Evolutionary conservation across 257 asterid genomes (phyloP).

Genomic region (Solanum raphanifolium): DNA sequence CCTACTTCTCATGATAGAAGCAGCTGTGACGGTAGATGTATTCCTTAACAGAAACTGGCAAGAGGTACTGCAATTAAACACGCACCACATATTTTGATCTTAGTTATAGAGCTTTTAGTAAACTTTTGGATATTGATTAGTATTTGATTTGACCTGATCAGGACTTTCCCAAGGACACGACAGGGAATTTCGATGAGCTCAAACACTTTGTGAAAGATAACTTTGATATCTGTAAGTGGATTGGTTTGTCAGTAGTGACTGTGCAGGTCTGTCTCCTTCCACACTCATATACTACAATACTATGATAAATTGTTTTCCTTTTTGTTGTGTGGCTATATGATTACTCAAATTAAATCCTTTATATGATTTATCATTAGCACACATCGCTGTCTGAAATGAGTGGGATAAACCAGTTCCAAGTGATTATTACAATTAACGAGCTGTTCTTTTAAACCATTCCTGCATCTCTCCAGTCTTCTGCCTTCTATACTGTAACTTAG

Average conservation of each 20-base stretch:
- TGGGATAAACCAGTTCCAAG: background rate
- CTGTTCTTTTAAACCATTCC: background rate
- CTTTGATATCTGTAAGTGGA: slow-evolving; percentile 75
- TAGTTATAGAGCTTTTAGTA: background rate
- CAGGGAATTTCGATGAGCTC: slow-evolving; percentile 63
- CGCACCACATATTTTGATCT: background rate
- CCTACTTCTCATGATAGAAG: slow-evolving; percentile 64
- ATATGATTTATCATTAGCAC: background rate
- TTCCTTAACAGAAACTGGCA: slow-evolving; percentile 73
- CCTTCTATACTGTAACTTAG: background rate
- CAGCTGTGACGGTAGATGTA: slow-evolving; percentile 66
- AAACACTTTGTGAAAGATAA: slow-evolving; percentile 57
- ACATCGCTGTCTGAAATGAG: background rate
- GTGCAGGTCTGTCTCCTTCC: slow-evolving; percentile 50
- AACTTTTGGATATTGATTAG: background rate
- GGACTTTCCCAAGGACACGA: slow-evolving; percentile 67
- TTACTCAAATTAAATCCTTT: background rate
- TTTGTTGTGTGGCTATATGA: background rate
- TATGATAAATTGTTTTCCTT: background rate
- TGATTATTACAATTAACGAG: background rate
- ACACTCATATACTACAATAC: background rate
- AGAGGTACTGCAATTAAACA: slow-evolving; percentile 44
- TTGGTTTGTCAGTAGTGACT: slow-evolving; percentile 59
- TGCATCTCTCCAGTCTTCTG: background rate
- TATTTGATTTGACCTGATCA: background rate